Base-by-base conservation (phyloP, 805 yeast species). In the Candida insectalens region DNA sequence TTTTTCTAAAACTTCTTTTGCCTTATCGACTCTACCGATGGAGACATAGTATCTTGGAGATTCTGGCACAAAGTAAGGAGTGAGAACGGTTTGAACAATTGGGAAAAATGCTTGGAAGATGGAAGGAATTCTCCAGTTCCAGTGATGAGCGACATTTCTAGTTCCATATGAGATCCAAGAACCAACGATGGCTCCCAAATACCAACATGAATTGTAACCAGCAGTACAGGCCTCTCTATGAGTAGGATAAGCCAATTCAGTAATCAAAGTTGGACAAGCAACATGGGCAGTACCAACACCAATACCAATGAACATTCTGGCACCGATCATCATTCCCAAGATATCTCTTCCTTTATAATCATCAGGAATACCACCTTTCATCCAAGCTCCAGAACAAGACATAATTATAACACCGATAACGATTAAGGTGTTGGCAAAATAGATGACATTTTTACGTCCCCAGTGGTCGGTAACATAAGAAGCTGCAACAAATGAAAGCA, bases 91-190 rank as follows among this genome's bases (percentile, higher is more conserved):
- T 16, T 63, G 12, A 4, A 66, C 17, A 3, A 77, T 69, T 37
- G 69, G 54, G 19, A 57, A 40, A 18, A 29, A 29, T 34, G 65
- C 71, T 52, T 72, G 78, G 18, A 71, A 38, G 36, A 60, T 62
- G 5, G 73, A 59, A 18, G 78, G 78, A 36, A 71, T 55, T 52
- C 72, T 63, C 78, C 78, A 72, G 22, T 63, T 50, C 60, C 63
- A 61, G 22, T 53, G 53, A 16, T 74, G 69, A 9, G 36, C 21
- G 18, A 60, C 40, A 20, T 49, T 41, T 38, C 59, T 52, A 12
- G 67, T 56, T 30, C 41, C 51, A 45, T 49, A 51, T 5, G 50
- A 43, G 23, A 61, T 60, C 59, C 65, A 59, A 16, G 70, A 60
- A 7, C 69, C 67, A 32, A 66, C 44, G 27, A 63, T 39, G 6